These are phyloP conservation scores for Paramarasmius palmivorus DNA, from an alignment of 1,284 basidiomycete genomes.

Conservation along the genomic window DNA sequence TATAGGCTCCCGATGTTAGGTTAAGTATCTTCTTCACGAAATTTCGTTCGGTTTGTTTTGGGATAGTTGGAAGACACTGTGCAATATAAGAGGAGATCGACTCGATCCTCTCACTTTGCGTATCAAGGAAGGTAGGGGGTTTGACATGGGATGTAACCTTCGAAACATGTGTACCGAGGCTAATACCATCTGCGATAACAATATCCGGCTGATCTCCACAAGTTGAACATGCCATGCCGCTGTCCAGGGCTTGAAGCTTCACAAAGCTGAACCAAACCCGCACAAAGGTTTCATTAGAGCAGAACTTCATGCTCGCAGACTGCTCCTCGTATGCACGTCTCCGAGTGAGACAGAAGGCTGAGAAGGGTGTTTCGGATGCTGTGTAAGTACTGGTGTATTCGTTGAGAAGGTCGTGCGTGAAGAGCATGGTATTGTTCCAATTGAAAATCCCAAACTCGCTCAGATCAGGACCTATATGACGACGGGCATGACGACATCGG, in stretches of 20 bases:
- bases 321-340: constrained; percentile 14
- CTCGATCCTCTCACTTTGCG: neutral
- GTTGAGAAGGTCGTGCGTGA: constrained; percentile 29
- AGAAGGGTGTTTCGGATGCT: constrained; percentile 29
- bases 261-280: constrained; percentile 28
- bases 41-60: too few relatives aligned
- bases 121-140: constrained; percentile 1
- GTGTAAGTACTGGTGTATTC: constrained; percentile 28
- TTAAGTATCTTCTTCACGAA: too few relatives aligned
- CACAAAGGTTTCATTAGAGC: constrained; percentile 22
- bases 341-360: constrained; percentile 21
- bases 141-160: constrained; percentile 3
- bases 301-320: constrained; percentile 13
- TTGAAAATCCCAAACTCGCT: constrained; percentile 26
- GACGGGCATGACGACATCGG: neutral
- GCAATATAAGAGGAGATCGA: too few relatives aligned
- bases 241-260: constrained; percentile 11
- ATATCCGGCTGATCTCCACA: too few relatives aligned
- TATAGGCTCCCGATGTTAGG: too few relatives aligned
- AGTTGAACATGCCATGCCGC: too few relatives aligned
- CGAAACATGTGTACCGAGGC: neutral
- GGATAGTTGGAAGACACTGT: too few relatives aligned
- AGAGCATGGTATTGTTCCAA: constrained; percentile 25
- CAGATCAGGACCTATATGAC: constrained; percentile 25
- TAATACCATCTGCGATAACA: too few relatives aligned